Base-by-base conservation (phyloP, 1,284 basidiomycete species). In the Ustilago trichophora region DNA sequence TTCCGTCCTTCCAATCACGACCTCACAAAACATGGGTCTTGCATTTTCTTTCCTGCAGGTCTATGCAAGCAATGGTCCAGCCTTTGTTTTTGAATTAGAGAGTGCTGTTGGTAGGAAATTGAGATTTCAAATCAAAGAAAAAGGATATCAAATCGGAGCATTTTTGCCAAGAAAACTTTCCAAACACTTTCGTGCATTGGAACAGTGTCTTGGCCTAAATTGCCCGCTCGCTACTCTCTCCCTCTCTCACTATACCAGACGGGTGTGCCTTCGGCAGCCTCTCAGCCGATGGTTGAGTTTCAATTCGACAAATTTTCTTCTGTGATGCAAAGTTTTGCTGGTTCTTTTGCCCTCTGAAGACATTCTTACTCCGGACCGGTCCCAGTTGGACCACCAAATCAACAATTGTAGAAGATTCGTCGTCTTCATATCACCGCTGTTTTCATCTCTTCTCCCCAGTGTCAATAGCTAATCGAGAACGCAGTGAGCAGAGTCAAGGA, bases 211-310 rank as follows among this genome's bases (percentile, higher is more conserved):
- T n/a, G n/a, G n/a, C n/a, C n/a, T n/a, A 44, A 31, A 34, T 1
- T n/a, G 13, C 41, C 21, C 13, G 42, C n/a, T 22, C 7, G 9
- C 27, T 38, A 10, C 26, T 25, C 25, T 46, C 33, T 19, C 22
- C 16, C 27, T 15, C n/a, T n/a, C n/a, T n/a, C n/a, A n/a, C n/a
- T n/a, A n/a, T n/a, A n/a, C n/a, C n/a, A n/a, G 31, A 33, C 5
- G 31, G 9, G 21, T 32, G 25, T 24, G 18, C 63, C 63, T 51
- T 66, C 48, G 63, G 56, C 63, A 31, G 38, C n/a, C 37, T 21
- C 35, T 44, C 38, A 43, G 63, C 63, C 63, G 63, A 51, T 51
- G 63, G 63, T 64, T 57, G 58, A 50, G 41, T 62, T 50, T 50
- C 22, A 52, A 47, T 25, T 16, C 18, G 9, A 11, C 19, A n/a